phyloP scores from a whole-genome alignment of 2,329 filamentous ascomycete species.

The Chaetomium sp. region DNA sequence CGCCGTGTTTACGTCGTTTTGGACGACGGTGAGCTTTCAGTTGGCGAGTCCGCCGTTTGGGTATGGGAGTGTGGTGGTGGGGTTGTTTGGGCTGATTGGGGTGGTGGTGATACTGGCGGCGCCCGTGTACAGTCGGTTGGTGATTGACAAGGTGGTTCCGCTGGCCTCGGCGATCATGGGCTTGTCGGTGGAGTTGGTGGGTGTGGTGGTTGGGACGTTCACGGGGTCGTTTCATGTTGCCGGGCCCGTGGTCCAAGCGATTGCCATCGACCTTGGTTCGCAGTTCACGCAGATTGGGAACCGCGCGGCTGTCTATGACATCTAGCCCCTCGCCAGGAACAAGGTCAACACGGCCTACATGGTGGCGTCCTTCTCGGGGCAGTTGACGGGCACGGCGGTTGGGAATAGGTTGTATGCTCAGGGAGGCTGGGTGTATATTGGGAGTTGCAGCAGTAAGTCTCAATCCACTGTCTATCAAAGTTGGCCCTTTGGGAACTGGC shows the following conservation, averaged over 20 bases:
- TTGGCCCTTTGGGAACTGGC: not conserved
- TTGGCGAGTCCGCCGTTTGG: conserved; percentile 69
- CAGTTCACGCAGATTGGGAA: conserved; percentile 77
- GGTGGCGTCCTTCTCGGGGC: conserved; percentile 73
- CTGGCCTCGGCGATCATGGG: conserved; percentile 68
- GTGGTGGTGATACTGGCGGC: conserved; percentile 68
- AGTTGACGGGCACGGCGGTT: conserved; percentile 69
- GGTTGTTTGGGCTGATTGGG: conserved; percentile 77
- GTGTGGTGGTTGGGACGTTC: conserved; percentile 69
- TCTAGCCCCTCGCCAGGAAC: conserved; percentile 72
- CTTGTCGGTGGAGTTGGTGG: conserved; percentile 58
- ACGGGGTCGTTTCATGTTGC: conserved; percentile 66
- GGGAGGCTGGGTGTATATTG: conserved; percentile 55
- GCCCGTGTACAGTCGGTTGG: conserved; percentile 68
- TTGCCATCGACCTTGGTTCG: conserved; percentile 69
- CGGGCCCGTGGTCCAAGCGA: conserved; percentile 72
- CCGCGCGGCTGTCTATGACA: conserved; percentile 66
- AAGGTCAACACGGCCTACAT: conserved; percentile 82
- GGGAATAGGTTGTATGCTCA: conserved; percentile 56
- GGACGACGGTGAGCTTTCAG: conserved; percentile 75
- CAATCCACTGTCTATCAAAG: too few species aligned
- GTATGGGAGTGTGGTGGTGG: conserved; percentile 69
- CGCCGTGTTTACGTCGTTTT: conserved; percentile 55
- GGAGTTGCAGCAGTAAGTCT: conserved; percentile 44
- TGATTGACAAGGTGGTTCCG: conserved; percentile 72